Conservation (phyloP, 225 moss, liverwort and hornwort species). For the Pseudoscleropodium purum region DNA sequence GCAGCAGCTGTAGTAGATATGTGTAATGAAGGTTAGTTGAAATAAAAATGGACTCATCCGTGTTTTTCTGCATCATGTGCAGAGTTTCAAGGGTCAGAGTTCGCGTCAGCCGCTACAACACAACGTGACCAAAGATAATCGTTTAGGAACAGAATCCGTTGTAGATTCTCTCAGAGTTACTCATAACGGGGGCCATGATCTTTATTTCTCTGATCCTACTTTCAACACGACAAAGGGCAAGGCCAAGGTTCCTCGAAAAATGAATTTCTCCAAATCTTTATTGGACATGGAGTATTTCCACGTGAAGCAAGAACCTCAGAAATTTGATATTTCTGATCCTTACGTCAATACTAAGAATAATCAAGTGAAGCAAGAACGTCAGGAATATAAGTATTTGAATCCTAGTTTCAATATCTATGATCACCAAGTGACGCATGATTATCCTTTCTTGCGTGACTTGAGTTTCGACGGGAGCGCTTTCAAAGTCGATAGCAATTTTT, state of each 20-base stretch:
- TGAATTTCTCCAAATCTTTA: neutral
- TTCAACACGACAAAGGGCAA: neutral
- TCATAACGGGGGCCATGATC: neutral
- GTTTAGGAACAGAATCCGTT: neutral
- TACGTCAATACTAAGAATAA: neutral
- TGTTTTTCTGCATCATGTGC: conserved; percentile 2
- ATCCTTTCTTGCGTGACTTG: conserved; percentile 2
- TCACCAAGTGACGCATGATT: conserved; percentile 5
- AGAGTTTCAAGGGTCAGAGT: conserved; percentile 3
- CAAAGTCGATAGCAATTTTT: neutral
- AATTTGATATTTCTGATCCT: conserved; percentile 2
- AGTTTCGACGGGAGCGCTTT: conserved; percentile 3
- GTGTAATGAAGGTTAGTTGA: neutral
- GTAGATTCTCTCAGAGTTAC: neutral
- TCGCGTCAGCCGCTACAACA: neutral
- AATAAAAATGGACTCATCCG: neutral
- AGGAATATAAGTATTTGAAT: neutral
- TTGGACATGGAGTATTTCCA: conserved; percentile 9
- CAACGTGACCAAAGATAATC: neutral
- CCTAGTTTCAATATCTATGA: neutral
- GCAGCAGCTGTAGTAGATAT: neutral
- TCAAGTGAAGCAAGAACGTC: conserved; percentile 2
- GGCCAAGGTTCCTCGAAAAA: neutral
- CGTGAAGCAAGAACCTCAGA: neutral
- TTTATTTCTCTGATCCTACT: conserved; percentile 1